phyloP scores from a whole-genome alignment of 305 asterid species.

The Euphrasia arctica region DNA sequence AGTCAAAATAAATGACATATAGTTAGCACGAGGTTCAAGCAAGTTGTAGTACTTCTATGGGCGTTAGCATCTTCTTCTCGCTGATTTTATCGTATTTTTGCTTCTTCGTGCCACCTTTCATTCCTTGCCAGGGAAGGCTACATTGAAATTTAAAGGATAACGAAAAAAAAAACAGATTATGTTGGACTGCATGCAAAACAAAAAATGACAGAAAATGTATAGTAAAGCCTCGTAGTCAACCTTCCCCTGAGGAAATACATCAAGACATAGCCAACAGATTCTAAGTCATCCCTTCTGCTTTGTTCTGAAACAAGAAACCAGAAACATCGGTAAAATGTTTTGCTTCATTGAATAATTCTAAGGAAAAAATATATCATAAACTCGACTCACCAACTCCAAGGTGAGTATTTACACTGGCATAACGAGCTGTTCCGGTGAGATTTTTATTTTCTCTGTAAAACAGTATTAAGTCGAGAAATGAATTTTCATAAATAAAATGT shows the following conservation, averaged over 20 bases:
- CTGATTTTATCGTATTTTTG: slow-evolving; percentile 84
- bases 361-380: slow-evolving; percentile 70
- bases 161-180: slow-evolving; percentile 21
- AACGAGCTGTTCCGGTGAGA: too few relatives aligned
- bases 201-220: neutral
- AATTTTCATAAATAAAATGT: neutral
- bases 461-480: slow-evolving; percentile 29
- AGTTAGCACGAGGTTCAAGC: slow-evolving; percentile 8
- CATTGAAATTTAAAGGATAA: neutral
- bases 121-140: slow-evolving; percentile 93
- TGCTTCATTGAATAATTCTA: slow-evolving; percentile 43
- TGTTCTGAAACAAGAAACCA: slow-evolving; percentile 49
- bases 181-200: neutral
- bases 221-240: slow-evolving; percentile 30
- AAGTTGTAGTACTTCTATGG: slow-evolving; percentile 56
- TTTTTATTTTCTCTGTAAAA: neutral
- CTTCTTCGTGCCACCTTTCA: slow-evolving; percentile 78
- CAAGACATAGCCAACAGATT: slow-evolving; percentile 84
- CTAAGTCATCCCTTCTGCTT: slow-evolving; percentile 89
- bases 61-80: slow-evolving; percentile 83
- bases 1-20: neutral
- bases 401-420: too few relatives aligned
- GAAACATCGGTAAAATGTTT: slow-evolving; percentile 1
- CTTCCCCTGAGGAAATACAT: slow-evolving; percentile 88
- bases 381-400: slow-evolving; percentile 36